Base-by-base conservation (phyloP, 176 grass and related monocot species). In the Oryza meridionalis region DNA sequence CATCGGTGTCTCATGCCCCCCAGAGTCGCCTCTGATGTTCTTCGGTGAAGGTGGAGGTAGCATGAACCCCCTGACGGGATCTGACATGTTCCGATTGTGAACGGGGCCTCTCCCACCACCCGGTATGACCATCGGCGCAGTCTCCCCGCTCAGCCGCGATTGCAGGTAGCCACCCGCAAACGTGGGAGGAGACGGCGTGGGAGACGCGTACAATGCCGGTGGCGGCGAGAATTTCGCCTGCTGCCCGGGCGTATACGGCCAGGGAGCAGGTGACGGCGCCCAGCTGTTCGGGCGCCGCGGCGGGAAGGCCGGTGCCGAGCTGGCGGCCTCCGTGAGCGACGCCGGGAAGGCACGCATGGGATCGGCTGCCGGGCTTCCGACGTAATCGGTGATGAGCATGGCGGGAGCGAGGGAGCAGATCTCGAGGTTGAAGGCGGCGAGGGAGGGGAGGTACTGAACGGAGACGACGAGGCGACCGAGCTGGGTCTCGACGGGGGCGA, bases 41-140 rank as follows among this genome's bases (percentile, higher is more conserved):
- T 85, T 94, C 0, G 93, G 93, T 21, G 96, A 96, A 55, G 87
- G 93, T 4, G 96, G 96, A 4, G 89, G 93, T n/a, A 96, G 88
- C 76, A 92, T 90, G 77, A 91, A 88, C 12, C 77, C 89, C 58
- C 78, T 92, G 47, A 45, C 87, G 22, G 96, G 93, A 70, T 99
- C 96, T 0, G 93, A 96, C 72, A 92, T 89, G 63, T 92, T 92
- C 11, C 89, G 86, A 51, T 83, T 79, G 29, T 90, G 73, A 50
- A 76, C 70, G 29, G 76, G 77, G 24, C 59, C 86, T 82, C 87
- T 95, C 64, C 87, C 82, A 9, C 62, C 53, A 2, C 37, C 83
- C 0, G 93, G 96, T 83, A 99, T 99, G 81, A 84, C 94, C 77
- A 99, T 82, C 0, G 93, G 96, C 3, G 89, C 77, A 21, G 91